Base-by-base conservation (phyloP, 805 yeast species). In the Pichia ethanolica region DNA sequence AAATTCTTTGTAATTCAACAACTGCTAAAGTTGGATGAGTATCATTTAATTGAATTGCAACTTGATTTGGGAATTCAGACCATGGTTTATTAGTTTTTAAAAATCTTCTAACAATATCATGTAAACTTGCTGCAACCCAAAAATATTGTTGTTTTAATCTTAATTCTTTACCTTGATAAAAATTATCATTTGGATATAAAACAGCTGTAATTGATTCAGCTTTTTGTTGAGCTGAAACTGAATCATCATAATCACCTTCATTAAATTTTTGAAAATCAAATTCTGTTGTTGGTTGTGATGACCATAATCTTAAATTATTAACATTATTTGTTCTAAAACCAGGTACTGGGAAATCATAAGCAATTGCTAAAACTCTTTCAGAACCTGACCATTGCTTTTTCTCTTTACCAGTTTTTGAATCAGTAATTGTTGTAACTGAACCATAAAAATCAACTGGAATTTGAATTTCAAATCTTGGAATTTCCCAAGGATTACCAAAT, bases 131-230 rank as follows among this genome's bases (percentile, higher is more conserved):
- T 46, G 95, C 83, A 47, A 90, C 96, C 97, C 97, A 89, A 71
- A 89, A 90, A 69, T 89, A 90, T 69, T 89, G 97, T 72, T 89
- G 97, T 69, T 90, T 90, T 67, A 89, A 78, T 65, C 97, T 81
- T 63, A 89, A 75, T 65, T 88, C 96, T 69, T 90, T 89, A 60
- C 97, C 97, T 56, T 81, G 78, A 62, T 86, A 85, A 65, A 89
- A 90, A 68, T 89, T 90, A 66, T 89, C 97, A 69, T 89, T 89
- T 56, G 97, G 97, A 68, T 89, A 89, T 62, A 89, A 72, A 14
- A 89, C 96, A 6, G 97, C 88, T 36, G 97, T 88, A 60, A 89
- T 88, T 27, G 95, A 82, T 67, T 88, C 96, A 4, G 97, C 97
- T 49, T 81, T 74, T 67, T 89, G 96, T 67, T 88, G 96, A 48